phyloP scores from a whole-genome alignment of 2,329 filamentous ascomycete genomes.

The Dactylellina sp. region DNA sequence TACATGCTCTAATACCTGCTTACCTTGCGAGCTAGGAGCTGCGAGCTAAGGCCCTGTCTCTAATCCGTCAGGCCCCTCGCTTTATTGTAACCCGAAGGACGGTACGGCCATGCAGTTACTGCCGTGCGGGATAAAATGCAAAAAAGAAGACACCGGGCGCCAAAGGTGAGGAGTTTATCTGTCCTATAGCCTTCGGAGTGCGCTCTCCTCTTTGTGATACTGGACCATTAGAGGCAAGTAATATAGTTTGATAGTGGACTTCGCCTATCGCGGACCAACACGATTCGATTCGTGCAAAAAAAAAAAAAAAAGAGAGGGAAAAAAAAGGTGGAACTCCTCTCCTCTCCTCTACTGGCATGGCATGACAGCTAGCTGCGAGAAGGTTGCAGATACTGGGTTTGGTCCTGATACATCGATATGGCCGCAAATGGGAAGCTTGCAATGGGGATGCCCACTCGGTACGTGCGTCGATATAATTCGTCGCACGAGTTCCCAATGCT shows the following conservation, averaged over 20 bases:
- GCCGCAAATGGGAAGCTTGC: conserved; percentile 6
- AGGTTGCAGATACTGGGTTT: conserved; percentile 18
- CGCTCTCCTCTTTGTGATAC: too few species aligned
- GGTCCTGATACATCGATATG: conserved; percentile 8
- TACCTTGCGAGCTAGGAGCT: background rate
- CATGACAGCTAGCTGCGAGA: conserved; percentile 31
- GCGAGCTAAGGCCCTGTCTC: conserved; percentile 1
- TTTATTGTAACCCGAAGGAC: conserved; percentile 50
- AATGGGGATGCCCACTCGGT: conserved; percentile 17
- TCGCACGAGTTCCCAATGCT: conserved; percentile 7
- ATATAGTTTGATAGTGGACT: conserved; percentile 1
- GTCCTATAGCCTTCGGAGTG: too few species aligned
- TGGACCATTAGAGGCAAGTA: too few species aligned
- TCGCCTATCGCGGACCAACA: conserved; percentile 57
- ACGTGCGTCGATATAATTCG: conserved; percentile 56
- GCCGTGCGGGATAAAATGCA: background rate
- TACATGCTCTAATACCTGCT: conserved; percentile 10
- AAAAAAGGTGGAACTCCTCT: conserved; percentile 51
- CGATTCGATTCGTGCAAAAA: conserved; percentile 24
- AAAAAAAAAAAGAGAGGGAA: too few species aligned
- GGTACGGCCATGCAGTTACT: conserved; percentile 24
- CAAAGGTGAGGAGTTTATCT: too few species aligned
- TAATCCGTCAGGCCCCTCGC: conserved; percentile 34
- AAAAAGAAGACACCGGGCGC: too few species aligned
- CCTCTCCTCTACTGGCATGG: conserved; percentile 5